Conservation (phyloP, 176 grass and related monocot species). For the Carex kokanica region DNA sequence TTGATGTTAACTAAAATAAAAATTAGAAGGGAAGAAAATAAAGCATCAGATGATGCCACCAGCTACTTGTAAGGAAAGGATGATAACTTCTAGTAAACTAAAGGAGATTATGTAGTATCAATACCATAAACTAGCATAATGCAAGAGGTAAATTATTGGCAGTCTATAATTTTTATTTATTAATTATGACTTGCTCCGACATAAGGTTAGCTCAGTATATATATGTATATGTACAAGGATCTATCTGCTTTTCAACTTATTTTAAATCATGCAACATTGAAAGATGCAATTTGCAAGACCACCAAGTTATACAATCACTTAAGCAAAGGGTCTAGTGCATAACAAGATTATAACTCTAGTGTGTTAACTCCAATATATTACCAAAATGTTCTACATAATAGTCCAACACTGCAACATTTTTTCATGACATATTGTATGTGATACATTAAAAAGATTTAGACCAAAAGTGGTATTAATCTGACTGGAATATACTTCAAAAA, state of each 20-base stretch:
- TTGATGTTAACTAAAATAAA: constrained; percentile 4
- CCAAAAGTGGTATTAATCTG: neutral
- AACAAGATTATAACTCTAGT: neutral
- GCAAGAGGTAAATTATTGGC: neutral
- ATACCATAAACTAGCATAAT: neutral
- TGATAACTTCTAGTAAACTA: neutral
- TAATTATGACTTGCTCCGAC: neutral
- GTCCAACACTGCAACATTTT: neutral
- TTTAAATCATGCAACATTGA: neutral
- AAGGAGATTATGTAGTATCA: neutral
- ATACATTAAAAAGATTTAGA: neutral
- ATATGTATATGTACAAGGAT: neutral
- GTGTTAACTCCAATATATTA: neutral
- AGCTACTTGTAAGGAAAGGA: neutral
- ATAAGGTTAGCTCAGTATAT: neutral
- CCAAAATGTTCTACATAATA: neutral
- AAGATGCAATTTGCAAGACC: neutral
- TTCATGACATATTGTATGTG: neutral
- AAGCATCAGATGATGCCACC: neutral
- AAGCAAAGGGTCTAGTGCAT: neutral
- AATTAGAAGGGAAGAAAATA: neutral
- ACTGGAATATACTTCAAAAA: neutral
- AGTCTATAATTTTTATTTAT: neutral
- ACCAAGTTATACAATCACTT: neutral
- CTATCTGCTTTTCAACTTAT: neutral